Evolutionary conservation across 768 basidiomycete species (phyloP).

Genomic region (Mycena kentingensis): DNA sequence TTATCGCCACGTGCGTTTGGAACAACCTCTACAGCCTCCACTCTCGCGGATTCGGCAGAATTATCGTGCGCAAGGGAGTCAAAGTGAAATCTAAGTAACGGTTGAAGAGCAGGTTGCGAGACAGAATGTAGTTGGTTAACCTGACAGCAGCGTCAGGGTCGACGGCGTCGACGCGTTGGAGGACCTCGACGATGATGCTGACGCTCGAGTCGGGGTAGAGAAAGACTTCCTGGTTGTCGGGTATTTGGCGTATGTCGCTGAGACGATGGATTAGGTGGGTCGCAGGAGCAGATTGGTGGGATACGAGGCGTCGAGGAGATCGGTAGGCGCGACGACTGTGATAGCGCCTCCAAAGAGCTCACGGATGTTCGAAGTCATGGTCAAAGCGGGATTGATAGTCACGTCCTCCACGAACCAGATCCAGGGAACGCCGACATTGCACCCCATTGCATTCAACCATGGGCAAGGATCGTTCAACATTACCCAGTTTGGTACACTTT

Average conservation of each 20-base stretch:
- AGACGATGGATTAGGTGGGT: conserved; percentile 8
- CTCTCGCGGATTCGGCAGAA: conserved; percentile 53
- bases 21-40: conserved; percentile 44
- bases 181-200: conserved; percentile 83
- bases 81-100: conserved; percentile 78
- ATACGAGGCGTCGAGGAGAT: conserved; percentile 85
- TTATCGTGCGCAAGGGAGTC: conserved; percentile 91
- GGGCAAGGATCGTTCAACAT: no score
- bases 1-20: conserved; percentile 45
- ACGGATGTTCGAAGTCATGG: conserved; percentile 33
- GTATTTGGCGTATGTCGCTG: conserved; percentile 75
- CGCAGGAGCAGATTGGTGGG: conserved; percentile 29
- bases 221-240: conserved; percentile 94
- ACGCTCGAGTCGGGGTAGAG: conserved; percentile 66
- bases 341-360: conserved; percentile 90
- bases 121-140: conserved; percentile 43
- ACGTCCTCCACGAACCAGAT: no score
- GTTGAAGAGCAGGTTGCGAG: conserved; percentile 9
- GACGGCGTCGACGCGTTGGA: conserved; percentile 66
- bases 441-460: no score
- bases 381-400: conserved; percentile 2
- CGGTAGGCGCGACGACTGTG: conserved; percentile 51
- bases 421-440: no score
- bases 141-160: conserved; percentile 65
- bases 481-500: no score